These are phyloP conservation scores for Coprinopsis marcescibilis DNA, from an alignment of 768 basidiomycete genomes.

Conservation along the genomic window DNA sequence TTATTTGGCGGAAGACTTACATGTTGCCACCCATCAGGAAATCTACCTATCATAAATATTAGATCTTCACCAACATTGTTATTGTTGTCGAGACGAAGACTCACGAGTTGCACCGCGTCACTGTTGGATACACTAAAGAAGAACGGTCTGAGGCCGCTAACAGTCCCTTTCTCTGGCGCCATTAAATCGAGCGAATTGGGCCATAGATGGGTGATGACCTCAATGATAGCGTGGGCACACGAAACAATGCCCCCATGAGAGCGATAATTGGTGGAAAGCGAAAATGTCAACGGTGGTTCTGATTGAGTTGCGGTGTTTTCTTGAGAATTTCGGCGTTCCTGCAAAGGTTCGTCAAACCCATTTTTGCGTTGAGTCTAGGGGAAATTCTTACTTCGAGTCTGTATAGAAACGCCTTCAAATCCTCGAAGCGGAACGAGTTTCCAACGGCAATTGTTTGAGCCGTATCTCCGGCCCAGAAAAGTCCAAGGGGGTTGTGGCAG, in stretches of 20 bases:
- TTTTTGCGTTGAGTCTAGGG: not conserved
- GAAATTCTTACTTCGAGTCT: conserved; percentile 49
- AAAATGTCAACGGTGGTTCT: conserved; percentile 33
- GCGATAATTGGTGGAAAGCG: conserved; percentile 60
- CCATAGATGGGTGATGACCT: conserved; percentile 57
- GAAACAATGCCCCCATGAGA: conserved; percentile 69
- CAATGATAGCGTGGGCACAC: conserved; percentile 59
- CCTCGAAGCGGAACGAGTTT: conserved; percentile 66
- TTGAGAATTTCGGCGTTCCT: conserved; percentile 10
- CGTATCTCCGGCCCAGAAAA: conserved; percentile 82
- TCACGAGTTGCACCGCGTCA: conserved; percentile 35
- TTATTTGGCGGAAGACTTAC: conserved; percentile 26
- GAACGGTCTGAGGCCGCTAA: conserved; percentile 52
- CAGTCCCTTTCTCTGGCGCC: conserved; percentile 47
- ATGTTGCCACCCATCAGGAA: conserved; percentile 48
- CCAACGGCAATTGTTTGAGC: conserved; percentile 74
- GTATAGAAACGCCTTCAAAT: conserved; percentile 62
- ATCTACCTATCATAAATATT: conserved; percentile 33
- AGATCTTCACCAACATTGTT: not conserved
- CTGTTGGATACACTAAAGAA: conserved; percentile 50
- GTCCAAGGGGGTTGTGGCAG: conserved; percentile 56
- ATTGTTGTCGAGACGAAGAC: conserved; percentile 8
- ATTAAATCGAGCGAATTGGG: conserved; percentile 59
- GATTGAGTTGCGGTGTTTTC: not conserved
- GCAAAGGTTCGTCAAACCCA: conserved; percentile 1